Evolutionary conservation across 345 rosid species (phyloP).

Genomic region (Pistacia integerrima): DNA sequence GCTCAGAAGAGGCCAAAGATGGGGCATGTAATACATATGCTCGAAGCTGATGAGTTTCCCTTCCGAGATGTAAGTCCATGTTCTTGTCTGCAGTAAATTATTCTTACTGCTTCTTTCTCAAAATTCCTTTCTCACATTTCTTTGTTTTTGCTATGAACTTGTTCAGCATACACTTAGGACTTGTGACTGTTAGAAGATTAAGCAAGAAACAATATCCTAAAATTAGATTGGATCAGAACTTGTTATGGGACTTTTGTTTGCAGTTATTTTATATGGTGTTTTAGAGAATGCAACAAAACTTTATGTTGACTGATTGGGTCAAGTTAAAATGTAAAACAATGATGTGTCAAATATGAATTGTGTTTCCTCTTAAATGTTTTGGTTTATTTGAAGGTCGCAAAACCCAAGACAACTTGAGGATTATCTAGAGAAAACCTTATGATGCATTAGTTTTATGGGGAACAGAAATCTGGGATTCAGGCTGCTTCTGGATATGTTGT

Average conservation of each 20-base stretch:
- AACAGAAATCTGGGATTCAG: not conserved
- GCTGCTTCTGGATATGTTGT: not conserved
- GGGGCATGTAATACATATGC: slow-evolving; percentile 98
- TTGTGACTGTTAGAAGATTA: not conserved
- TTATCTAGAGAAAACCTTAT: not conserved
- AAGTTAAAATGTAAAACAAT: not conserved
- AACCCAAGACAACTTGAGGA: not conserved
- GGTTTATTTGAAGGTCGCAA: slow-evolving; percentile 4
- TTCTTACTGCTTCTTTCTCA: not conserved
- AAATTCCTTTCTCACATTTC: not conserved
- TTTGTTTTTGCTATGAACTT: not conserved
- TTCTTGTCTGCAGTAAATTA: not conserved
- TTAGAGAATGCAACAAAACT: not conserved
- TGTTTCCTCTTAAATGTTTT: not conserved
- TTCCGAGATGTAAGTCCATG: slow-evolving; percentile 61
- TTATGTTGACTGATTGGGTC: not conserved
- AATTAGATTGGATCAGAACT: not conserved
- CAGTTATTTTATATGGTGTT: not conserved
- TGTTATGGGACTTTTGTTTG: not conserved
- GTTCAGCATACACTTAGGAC: not conserved
- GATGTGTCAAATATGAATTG: not conserved
- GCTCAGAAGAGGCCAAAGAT: slow-evolving; percentile 94
- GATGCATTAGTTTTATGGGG: not conserved
- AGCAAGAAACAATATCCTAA: not conserved
- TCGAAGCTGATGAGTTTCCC: slow-evolving; percentile 90